Base-by-base conservation (phyloP, 1,284 basidiomycete genomes). In the Irpex rosettiformis region DNA sequence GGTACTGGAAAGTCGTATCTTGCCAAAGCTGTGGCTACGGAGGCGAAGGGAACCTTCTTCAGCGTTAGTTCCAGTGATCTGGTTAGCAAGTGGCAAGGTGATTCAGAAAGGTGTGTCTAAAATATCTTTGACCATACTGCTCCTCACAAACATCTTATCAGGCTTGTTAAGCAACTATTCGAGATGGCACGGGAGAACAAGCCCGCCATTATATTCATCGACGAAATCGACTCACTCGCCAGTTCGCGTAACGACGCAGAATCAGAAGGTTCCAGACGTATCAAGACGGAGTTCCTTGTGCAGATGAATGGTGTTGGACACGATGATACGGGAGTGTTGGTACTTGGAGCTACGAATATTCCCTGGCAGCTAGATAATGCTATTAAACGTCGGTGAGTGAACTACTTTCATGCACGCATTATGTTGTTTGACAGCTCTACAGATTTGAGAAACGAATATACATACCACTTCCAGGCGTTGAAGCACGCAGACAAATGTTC, bases 231-330 rank as follows among this genome's bases (percentile, higher is more conserved):
- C 75, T 98, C 96, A 16, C 79, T 99, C 56, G 94, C 95, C 13
- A 95, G 97, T 1, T 93, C 95, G 24, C 85, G 96, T 71, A 95
- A 93, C 61, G 96, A 99, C 72, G 93, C 93, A 28, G 96, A 99
- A 74, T 95, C 93, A 1, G 96, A 99, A 71, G 96, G 96, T 3
- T 93, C 92, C 25, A 79, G 96, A 63, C 84, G 97, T 45, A 99
- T 99, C 76, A 99, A 99, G 82, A 99, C 96, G 1, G 96, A 99
- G 75, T 98, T 99, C 69, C 77, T 98, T 55, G 94, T 95, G 28
- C 94, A 98, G 73, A 99, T 99, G 93, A 96, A 99, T 66, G 96
- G 96, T 56, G 97, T 99, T 2, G 96, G 97, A 0, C 94, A 98
- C 70, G 96, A 98, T 66, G 95, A 97, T 72, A 93, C 91, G 0